Base-by-base conservation (phyloP, 257 asterid genomes). In the Salvia hispanica region DNA sequence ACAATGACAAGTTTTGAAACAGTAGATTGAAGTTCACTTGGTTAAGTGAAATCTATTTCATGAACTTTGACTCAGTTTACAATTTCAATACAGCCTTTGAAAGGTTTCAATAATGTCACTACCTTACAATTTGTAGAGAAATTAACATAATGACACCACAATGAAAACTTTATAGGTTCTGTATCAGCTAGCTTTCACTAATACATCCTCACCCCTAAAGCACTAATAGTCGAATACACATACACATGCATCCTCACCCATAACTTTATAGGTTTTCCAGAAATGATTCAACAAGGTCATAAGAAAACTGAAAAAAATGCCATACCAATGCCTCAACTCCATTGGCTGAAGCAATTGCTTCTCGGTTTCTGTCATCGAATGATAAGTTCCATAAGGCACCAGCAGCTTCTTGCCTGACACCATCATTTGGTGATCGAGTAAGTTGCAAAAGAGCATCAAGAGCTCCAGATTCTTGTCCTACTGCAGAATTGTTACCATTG, bases 401-500 rank as follows among this genome's bases (percentile, higher is more conserved):
- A 58, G 95, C 99, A 69, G 96, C 96, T 83, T 94, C 97, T 88
- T 91, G 95, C 95, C 99, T 89, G 68, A 91, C 96, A 77, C 94
- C 91, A 72, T 91, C 96, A 80, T 76, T 84, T 64, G 84, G 77
- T 62, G 96, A 89, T 66, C 76, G 85, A 33, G 84, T 84, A 56
- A 87, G 98, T 66, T 85, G 95, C 71, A 91, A 89, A 61, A 91
- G 98, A 33, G 95, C 94, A 46, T 89, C 95, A 53, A 89, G 83
- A 70, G 96, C 90, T 78, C 96, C 96, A 3, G 76, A 81, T 79
- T 91, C 96, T 81, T 76, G 90, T 77, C 94, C 95, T 62, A 89
- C 94, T 33, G 88, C 83, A 55, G 96, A 84, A 81, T 87, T 85
- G 75, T 89, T 89, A 67, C 80, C 76, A 45, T 89, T 89, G 83